Evolutionary conservation across 257 asterid genomes (phyloP).

Genomic region (Solanum raphanifolium): DNA sequence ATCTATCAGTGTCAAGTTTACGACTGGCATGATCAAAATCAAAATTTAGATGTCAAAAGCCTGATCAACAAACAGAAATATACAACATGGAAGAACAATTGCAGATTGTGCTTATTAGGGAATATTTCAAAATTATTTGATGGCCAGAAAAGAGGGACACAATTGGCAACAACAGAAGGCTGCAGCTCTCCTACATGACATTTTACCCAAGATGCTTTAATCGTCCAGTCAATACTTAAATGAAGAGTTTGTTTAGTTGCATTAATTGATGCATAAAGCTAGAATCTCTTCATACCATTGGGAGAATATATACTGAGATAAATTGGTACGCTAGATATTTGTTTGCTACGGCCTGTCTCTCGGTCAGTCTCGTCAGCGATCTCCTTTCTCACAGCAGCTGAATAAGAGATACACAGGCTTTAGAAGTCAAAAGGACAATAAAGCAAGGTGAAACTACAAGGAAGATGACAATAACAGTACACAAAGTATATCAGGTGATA

Average conservation of each 20-base stretch:
- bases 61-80: conserved; percentile 8
- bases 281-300: conserved; percentile 35
- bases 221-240: background rate
- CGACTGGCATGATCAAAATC: conserved; percentile 48
- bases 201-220: background rate
- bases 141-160: background rate
- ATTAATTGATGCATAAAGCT: background rate
- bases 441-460: background rate
- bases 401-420: conserved; percentile 10
- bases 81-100: background rate
- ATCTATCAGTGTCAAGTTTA: conserved; percentile 86
- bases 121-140: background rate
- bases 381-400: conserved; percentile 94
- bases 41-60: conserved; percentile 1
- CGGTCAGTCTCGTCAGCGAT: conserved; percentile 94
- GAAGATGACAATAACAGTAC: background rate
- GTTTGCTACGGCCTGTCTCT: conserved; percentile 81
- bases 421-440: background rate
- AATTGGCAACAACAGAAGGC: background rate
- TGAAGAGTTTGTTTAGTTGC: background rate
- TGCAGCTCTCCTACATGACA: background rate
- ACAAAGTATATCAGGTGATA: background rate
- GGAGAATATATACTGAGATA: conserved; percentile 94
- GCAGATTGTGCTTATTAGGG: background rate
- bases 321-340: conserved; percentile 85